Percentiles rank a stretch among this genome's conserved stretches.
Evolutionary conservation across 306 rosid genomes (phyloP).

Genomic region (Adenanthera pavonina): DNA sequence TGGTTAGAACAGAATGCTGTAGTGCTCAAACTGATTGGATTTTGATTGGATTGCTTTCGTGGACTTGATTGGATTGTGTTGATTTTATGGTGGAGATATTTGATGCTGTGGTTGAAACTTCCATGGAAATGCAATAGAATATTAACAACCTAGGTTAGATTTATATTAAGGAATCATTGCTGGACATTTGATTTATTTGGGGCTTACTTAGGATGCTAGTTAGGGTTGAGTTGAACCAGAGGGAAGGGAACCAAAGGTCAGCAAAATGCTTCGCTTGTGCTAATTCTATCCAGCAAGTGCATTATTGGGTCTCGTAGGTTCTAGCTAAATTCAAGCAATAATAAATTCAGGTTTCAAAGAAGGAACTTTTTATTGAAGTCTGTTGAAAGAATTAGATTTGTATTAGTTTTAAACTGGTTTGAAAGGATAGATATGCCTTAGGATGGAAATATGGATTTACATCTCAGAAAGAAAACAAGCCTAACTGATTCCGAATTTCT

Average conservation of each 20-base stretch:
- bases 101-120: constrained; percentile 18
- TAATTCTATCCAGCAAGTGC: neutral
- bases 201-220: neutral
- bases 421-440: neutral
- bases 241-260: neutral
- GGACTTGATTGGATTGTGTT: constrained; percentile 20
- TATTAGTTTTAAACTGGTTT: neutral
- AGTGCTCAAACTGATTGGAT: neutral
- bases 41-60: neutral
- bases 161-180: neutral
- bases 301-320: neutral
- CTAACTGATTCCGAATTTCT: neutral
- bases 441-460: neutral
- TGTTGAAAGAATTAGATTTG: neutral
- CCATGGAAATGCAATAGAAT: neutral
- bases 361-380: neutral
- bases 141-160: neutral
- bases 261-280: neutral
- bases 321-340: neutral
- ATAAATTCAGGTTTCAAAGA: neutral
- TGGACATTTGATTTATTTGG: neutral
- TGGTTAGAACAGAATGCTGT: neutral
- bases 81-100: constrained; percentile 29
- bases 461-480: neutral
- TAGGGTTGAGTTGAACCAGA: neutral